Base-by-base conservation (phyloP, 305 asterid genomes). In the Andrographis paniculata region DNA sequence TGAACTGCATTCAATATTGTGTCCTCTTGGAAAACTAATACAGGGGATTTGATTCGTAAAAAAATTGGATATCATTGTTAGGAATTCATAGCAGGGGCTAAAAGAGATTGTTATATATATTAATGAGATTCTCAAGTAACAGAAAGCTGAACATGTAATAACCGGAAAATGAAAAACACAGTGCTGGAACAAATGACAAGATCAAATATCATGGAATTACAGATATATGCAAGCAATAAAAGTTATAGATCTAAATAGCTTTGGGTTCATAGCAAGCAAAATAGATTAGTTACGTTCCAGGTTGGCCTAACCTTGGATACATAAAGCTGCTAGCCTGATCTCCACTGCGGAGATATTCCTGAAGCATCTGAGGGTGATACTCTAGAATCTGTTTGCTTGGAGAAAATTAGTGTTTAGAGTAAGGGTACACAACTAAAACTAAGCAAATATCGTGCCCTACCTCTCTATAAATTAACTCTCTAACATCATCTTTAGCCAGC, bases 331-430 rank as follows among this genome's bases (percentile, higher is more conserved):
- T 82, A 40, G 87, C 79, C 64, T 73, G 94, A 22, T 84, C 95
- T 60, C 93, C 94, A 58, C 92, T 92, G 17, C 65, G 75, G 22
- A 84, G 74, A 78, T 79, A 75, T 71, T 88, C 95, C 63, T 88
- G 64, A 55, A 88, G 92, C 94, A 88, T 79, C 75, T 88, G 80
- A 31, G 97, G 95, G 52, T 84, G 95, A 61, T 88, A 88, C 86
- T 88, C 97, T 51, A 88, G 67, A 67, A 88, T 88, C 95, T 87
- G 86, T 57, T 63, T 27, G 52, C 40, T 56, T 46, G 42, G 41
- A 1, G 38, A 11, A 49, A 14, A 56, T 39, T 8, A 3, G 38
- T 45, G 20, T 10, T 42, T 21, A 55, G 13, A 53, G 53, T 59
- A 44, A 60, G 55, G 38, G 33, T 10, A 27, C 31, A 27, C 43